These are phyloP conservation scores for Corchorus olitorius DNA, from an alignment of 345 rosid genomes.

Conservation along the genomic window DNA sequence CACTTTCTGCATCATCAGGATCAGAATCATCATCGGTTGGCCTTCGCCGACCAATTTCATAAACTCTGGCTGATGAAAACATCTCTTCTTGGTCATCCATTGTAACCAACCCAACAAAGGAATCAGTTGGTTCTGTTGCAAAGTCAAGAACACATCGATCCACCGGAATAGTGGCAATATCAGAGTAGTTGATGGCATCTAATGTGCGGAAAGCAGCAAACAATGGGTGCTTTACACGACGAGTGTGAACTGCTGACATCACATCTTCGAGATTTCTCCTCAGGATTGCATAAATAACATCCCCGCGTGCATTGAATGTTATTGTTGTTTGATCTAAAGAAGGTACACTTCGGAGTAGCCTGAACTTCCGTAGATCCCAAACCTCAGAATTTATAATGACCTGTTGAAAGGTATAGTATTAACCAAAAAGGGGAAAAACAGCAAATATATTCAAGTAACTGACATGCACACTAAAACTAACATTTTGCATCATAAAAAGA, in stretches of 20 bases:
- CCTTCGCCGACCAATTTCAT: conserved; percentile 89
- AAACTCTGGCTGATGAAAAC: conserved; percentile 87
- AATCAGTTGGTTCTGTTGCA: conserved; percentile 88
- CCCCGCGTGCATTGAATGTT: conserved; percentile 87
- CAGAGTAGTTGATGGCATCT: conserved; percentile 91
- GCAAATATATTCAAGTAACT: not conserved
- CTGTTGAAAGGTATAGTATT: conserved; percentile 35
- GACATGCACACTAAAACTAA: not conserved
- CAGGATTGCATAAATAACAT: conserved; percentile 91
- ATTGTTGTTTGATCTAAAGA: conserved; percentile 90
- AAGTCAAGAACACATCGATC: conserved; percentile 98
- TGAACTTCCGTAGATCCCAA: conserved; percentile 88
- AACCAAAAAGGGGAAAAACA: not conserved
- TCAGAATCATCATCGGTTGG: conserved; percentile 97
- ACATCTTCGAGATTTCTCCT: conserved; percentile 95
- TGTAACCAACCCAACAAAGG: conserved; percentile 84
- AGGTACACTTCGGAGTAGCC: conserved; percentile 89
- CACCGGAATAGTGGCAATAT: conserved; percentile 84
- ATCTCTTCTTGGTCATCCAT: conserved; percentile 97
- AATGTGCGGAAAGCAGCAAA: conserved; percentile 90
- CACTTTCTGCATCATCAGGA: conserved; percentile 93
- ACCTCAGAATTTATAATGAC: conserved; percentile 96
- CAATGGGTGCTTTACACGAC: conserved; percentile 81
- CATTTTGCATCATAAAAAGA: not conserved
- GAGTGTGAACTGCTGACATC: conserved; percentile 85